Conservation (phyloP, 768 basidiomycete species). For the Boletus bicolor region DNA sequence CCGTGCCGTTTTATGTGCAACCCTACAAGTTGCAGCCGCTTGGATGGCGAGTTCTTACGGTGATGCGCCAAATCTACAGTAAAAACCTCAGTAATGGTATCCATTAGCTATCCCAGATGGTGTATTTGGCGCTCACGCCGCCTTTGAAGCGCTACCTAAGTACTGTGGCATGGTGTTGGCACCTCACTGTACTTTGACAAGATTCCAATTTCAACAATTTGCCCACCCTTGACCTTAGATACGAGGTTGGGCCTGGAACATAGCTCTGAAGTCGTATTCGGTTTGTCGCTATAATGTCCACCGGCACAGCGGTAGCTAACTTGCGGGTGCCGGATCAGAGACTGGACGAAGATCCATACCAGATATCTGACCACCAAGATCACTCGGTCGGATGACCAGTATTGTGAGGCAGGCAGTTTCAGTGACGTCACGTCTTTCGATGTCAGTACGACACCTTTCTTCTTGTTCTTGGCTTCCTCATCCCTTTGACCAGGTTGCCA, state of each 20-base stretch:
- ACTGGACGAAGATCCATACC: background rate
- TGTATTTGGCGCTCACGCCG: background rate
- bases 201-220: background rate
- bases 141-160: background rate
- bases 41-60: no score
- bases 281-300: background rate
- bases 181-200: background rate
- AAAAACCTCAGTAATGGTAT: no score
- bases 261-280: background rate
- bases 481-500: no score
- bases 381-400: background rate
- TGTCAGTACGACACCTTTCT: background rate
- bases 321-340: background rate
- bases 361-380: background rate
- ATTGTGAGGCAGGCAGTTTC: constrained; percentile 2
- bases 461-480: no score
- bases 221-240: background rate
- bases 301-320: background rate
- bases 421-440: constrained; percentile 1
- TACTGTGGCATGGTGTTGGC: background rate
- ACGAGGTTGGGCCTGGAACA: background rate
- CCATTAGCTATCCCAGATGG: no score
- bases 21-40: no score
- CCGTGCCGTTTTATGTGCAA: background rate
- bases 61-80: no score